Percentiles rank a stretch among this genome's conserved stretches.
These are phyloP conservation scores for Notholithocarpus densiflorus DNA, from an alignment of 306 rosid species.

Conservation along the genomic window DNA sequence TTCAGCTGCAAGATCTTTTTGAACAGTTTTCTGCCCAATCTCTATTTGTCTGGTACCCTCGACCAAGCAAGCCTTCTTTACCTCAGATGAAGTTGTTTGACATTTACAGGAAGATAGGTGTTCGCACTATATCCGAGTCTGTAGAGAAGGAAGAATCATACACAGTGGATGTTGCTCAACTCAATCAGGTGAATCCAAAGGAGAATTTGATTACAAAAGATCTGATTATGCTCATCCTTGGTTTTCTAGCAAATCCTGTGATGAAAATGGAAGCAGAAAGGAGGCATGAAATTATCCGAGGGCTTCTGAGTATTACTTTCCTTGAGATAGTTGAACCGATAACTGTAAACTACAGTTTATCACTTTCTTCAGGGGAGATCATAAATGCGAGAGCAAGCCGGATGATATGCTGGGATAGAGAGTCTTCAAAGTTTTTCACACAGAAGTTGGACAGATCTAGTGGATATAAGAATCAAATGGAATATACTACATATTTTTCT, in stretches of 20 bases:
- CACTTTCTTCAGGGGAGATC: conserved; percentile 31
- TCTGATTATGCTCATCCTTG: conserved; percentile 54
- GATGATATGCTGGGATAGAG: conserved; percentile 48
- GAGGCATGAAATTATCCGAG: conserved; percentile 52
- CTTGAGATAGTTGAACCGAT: conserved; percentile 39
- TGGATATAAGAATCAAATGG: conserved; percentile 29
- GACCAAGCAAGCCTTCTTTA: conserved; percentile 27
- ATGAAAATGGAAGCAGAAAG: conserved; percentile 45
- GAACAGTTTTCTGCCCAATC: conserved; percentile 24
- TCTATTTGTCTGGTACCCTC: conserved; percentile 77
- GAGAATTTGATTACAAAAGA: conserved; percentile 32
- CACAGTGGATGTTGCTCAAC: background rate
- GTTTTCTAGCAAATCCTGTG: conserved; percentile 56
- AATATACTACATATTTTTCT: conserved; percentile 56
- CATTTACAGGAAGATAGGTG: conserved; percentile 54
- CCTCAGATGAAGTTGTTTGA: conserved; percentile 38
- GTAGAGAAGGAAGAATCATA: conserved; percentile 38
- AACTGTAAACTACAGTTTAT: conserved; percentile 38
- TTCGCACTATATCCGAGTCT: conserved; percentile 51
- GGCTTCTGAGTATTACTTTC: conserved; percentile 41
- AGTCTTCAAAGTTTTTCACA: conserved; percentile 31
- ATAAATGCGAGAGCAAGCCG: conserved; percentile 28
- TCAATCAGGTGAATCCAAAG: conserved; percentile 23
- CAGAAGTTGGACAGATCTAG: conserved; percentile 31
- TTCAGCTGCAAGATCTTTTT: conserved; percentile 57